phyloP scores from a whole-genome alignment of 768 basidiomycete species.

The Amanita fuliginea region DNA sequence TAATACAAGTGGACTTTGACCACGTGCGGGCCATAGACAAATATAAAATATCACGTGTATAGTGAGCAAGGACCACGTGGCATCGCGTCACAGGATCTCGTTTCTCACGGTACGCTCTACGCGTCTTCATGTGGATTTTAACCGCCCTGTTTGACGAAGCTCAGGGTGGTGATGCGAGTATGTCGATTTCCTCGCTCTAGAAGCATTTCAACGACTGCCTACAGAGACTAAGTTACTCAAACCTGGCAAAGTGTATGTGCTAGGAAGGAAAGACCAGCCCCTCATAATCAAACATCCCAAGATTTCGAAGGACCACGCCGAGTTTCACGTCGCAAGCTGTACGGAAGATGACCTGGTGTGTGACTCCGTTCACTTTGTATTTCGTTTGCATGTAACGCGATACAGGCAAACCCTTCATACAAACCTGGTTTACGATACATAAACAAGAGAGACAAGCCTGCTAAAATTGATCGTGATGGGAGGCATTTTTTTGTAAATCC shows the following conservation, averaged over 20 bases:
- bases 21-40: too few species aligned
- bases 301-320: slow-evolving; percentile 52
- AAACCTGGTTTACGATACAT: slow-evolving; percentile 37
- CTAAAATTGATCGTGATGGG: slow-evolving; percentile 27
- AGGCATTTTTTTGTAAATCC: slow-evolving; percentile 23
- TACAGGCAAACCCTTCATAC: slow-evolving; percentile 38
- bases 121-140: slow-evolving; percentile 40
- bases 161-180: slow-evolving; percentile 27
- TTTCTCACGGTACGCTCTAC: neutral
- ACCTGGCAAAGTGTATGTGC: slow-evolving; percentile 36
- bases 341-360: slow-evolving; percentile 45
- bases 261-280: slow-evolving; percentile 47
- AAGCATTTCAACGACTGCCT: neutral
- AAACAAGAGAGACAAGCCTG: slow-evolving; percentile 34
- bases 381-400: neutral
- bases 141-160: slow-evolving; percentile 44
- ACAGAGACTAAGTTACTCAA: slow-evolving; percentile 48
- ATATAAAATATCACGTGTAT: too few species aligned
- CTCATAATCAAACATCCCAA: slow-evolving; percentile 49
- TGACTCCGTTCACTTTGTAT: neutral
- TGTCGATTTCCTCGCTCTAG: slow-evolving; percentile 9
- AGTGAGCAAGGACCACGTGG: too few species aligned
- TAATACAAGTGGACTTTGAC: too few species aligned
- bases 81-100: too few species aligned
- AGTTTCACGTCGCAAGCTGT: slow-evolving; percentile 44